Evolutionary conservation across 805 yeast genomes (phyloP), one percentile per base, ranked within the genome.

Genomic region (Saccharomycopsis selenospora): DNA sequence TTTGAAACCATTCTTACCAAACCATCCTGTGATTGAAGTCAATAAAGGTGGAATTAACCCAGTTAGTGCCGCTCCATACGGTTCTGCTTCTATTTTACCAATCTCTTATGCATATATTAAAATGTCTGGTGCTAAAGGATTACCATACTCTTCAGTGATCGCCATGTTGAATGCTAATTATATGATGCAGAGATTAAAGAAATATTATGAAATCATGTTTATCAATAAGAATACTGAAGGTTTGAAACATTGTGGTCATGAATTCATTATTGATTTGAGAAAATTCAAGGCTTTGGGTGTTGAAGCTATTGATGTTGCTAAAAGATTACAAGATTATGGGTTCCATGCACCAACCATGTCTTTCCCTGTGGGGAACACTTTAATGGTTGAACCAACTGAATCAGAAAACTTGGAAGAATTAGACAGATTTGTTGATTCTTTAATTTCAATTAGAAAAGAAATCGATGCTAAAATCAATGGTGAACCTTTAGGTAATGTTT

Each of bases 261-360:
- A 93, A 67, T 93, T 93, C 64, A 93, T 93, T 59, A 71, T 93
- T 50, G 99, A 93, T 65, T 71, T 90, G 55, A 79, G 98, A 65
- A 86, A 82, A 28, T 87, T 82, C 71, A 89, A 90, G 67, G 65
- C 75, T 1, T 42, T 40, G 23, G 95, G 95, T 20, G 73, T 91
- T 47, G 97, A 93, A 68, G 97, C 97, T 18, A 87, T 91, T 58
- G 99, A 93, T 64, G 81, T 93, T 51, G 98, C 99, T 49, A 93
- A 93, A 72, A 80, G 99, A 66, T 74, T 93, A 52, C 98, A 93
- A 69, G 99, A 93, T 68, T 93, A 91, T 64, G 96, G 98, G 0
- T 93, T 93, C 79, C 99, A 93, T 67, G 96, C 96, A 1, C 99
- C 99, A 54, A 93, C 99, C 23, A 82, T 93, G 86, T 93, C 98